Conservation (phyloP, 2,329 filamentous ascomycete genomes). For the Monosporascus sp. region DNA sequence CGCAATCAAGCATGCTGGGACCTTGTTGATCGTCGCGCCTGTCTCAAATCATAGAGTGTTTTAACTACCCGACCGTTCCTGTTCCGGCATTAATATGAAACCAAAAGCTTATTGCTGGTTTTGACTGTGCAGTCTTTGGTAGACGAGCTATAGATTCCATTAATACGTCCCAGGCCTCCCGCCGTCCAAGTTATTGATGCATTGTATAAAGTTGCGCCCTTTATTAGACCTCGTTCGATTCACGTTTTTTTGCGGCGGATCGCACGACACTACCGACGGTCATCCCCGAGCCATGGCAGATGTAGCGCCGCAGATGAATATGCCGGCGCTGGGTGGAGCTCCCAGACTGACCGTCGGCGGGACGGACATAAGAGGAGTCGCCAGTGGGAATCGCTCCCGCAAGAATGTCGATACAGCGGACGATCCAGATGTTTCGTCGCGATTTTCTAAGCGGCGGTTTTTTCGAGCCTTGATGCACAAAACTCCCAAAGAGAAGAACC, state of each 20-base stretch:
- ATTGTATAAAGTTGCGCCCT: slow-evolving; percentile 1
- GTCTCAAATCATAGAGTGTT: not conserved
- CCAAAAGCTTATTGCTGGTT: not conserved
- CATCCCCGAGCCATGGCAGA: not conserved
- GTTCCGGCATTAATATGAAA: not conserved
- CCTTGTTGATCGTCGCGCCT: not conserved
- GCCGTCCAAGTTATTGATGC: slow-evolving; percentile 1
- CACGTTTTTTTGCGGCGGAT: not conserved
- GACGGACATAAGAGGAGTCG: not conserved
- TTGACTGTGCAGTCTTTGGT: not conserved
- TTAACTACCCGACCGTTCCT: not conserved
- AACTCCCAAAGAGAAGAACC: not conserved
- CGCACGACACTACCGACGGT: not conserved
- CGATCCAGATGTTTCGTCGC: not conserved
- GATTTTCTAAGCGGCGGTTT: not conserved
- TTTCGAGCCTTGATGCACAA: not conserved
- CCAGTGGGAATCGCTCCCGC: not conserved
- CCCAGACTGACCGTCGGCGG: not conserved
- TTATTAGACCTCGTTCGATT: not conserved
- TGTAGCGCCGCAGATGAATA: not conserved
- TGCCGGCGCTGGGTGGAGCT: not conserved
- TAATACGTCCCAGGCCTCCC: too few relatives aligned
- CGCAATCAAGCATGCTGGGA: not conserved
- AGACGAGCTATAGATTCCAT: too few relatives aligned
- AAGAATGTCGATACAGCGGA: not conserved